phyloP scores from a whole-genome alignment of 495 filamentous ascomycete species.

The Penicillium robsamsonii region DNA sequence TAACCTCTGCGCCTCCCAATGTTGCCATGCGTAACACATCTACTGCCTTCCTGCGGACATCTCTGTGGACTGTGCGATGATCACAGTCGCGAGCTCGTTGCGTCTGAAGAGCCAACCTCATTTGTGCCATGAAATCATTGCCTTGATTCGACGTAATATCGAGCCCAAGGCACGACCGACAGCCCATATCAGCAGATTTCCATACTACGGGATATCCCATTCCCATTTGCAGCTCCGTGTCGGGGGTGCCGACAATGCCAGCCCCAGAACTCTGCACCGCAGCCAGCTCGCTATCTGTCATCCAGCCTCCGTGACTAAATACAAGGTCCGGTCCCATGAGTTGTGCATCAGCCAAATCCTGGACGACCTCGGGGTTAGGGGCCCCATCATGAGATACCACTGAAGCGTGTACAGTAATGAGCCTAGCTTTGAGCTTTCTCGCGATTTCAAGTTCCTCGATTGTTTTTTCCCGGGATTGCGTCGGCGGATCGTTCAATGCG shows the following conservation, averaged over 20 bases:
- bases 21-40: neutral
- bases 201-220: neutral
- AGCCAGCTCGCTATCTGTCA: neutral
- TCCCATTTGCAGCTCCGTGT: neutral
- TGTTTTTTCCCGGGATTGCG: no score
- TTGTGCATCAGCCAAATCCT: no score
- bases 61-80: neutral
- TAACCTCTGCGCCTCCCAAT: neutral
- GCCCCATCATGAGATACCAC: no score
- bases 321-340: no score
- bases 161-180: neutral
- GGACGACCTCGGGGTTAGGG: no score
- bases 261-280: neutral
- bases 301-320: neutral
- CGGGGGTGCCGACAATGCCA: neutral
- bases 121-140: neutral
- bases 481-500: neutral
- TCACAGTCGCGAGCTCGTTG: neutral
- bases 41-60: neutral
- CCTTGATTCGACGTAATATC: neutral
- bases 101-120: neutral
- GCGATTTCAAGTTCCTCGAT: no score
- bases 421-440: no score
- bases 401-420: no score
- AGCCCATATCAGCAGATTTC: neutral